Conservation (phyloP, 2,329 filamentous ascomycete genomes). For the Fusarium nodosum region DNA sequence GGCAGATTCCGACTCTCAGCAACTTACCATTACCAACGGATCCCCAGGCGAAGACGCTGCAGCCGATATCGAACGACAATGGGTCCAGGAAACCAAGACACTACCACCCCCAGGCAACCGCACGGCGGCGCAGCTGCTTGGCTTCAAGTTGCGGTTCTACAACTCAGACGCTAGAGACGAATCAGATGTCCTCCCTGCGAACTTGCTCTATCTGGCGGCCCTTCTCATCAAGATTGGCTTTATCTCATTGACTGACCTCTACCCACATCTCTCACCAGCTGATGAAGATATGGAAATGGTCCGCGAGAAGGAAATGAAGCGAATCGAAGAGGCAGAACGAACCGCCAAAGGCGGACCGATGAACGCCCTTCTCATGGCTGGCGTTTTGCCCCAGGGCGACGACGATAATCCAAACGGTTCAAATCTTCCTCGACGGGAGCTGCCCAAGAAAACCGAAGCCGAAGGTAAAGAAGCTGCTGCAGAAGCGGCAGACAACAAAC, state of each 20-base stretch:
- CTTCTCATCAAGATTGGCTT: constrained; percentile 97
- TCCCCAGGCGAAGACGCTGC: constrained; percentile 61
- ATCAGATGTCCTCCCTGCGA: constrained; percentile 85
- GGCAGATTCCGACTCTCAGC: constrained; percentile 68
- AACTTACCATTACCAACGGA: constrained; percentile 56
- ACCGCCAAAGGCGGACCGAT: constrained; percentile 76
- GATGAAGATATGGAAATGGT: constrained; percentile 86
- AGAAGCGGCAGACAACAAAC: constrained; percentile 62
- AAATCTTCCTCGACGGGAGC: constrained; percentile 64
- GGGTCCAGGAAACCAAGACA: constrained; percentile 85
- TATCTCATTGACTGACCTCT: constrained; percentile 90
- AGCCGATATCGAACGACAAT: constrained; percentile 72
- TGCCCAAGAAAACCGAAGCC: constrained; percentile 64
- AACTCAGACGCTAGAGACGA: constrained; percentile 82
- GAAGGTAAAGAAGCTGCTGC: constrained; percentile 63
- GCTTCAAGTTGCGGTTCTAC: constrained; percentile 98
- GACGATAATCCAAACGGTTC: constrained; percentile 76
- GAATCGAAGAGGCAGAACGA: constrained; percentile 83
- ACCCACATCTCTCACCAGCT: constrained; percentile 88
- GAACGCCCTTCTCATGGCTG: constrained; percentile 90
- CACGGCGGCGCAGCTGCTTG: constrained; percentile 92
- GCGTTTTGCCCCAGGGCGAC: constrained; percentile 74
- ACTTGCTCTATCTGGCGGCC: constrained; percentile 91
- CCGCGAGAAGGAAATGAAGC: constrained; percentile 77
- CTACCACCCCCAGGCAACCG: constrained; percentile 88